Percentiles rank a stretch among this genome's conserved stretches.
Conservation (phyloP, 192 early-diverging fungal species). For the Entrophospora sp. region DNA sequence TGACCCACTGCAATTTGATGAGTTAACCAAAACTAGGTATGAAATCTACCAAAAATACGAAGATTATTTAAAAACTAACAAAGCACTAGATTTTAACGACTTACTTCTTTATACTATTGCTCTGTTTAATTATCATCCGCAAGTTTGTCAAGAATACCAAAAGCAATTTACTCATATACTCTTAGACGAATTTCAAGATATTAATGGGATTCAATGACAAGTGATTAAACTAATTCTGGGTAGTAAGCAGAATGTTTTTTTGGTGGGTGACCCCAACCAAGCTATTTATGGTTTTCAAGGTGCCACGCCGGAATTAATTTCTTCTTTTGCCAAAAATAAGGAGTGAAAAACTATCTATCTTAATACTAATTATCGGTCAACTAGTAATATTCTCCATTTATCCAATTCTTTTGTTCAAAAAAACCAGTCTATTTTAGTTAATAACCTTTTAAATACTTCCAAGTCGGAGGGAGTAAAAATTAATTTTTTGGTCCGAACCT, state of each 20-base stretch:
- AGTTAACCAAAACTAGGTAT: conserved; percentile 1
- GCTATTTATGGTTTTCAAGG: conserved; percentile 16
- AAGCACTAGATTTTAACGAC: background rate
- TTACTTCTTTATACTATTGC: background rate
- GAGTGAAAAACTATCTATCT: conserved; percentile 15
- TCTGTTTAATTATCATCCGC: background rate
- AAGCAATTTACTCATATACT: conserved; percentile 1
- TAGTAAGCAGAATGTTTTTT: background rate
- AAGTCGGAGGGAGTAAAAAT: background rate
- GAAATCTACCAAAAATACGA: background rate
- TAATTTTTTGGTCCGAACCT: background rate
- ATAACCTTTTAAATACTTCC: background rate
- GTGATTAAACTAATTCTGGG: conserved; percentile 7
- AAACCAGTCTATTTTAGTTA: conserved; percentile 11
- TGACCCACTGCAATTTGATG: background rate
- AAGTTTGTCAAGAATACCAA: background rate
- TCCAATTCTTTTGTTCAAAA: conserved; percentile 12
- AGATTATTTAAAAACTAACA: background rate
- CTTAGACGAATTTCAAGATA: conserved; percentile 1
- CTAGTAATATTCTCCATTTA: background rate
- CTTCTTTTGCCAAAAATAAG: background rate
- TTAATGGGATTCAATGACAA: conserved; percentile 6
- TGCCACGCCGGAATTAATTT: conserved; percentile 10
- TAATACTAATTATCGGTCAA: conserved; percentile 7
- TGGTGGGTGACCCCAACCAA: conserved; percentile 14